Evolutionary conservation across 2,329 filamentous ascomycete genomes (phyloP).

Genomic region (Magnaporthales sp.): DNA sequence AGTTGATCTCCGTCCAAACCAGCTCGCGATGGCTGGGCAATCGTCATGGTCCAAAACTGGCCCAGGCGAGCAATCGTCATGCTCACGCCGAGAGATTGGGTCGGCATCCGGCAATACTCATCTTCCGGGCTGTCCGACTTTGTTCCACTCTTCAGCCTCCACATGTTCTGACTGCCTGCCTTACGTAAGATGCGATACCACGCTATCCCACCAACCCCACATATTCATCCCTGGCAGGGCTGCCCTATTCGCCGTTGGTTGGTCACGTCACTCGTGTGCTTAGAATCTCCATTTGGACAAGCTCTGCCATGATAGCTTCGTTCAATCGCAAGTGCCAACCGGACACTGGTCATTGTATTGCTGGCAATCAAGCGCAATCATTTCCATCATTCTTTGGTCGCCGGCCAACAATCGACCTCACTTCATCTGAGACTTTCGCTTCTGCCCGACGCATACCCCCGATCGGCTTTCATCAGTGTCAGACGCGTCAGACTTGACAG

Average conservation of each 20-base stretch:
- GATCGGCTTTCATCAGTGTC: no score
- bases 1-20: not conserved
- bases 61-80: not conserved
- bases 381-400: not conserved
- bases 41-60: not conserved
- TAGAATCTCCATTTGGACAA: not conserved
- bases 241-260: not conserved
- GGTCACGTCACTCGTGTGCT: not conserved
- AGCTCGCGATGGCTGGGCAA: not conserved
- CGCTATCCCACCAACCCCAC: not conserved
- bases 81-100: not conserved
- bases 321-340: not conserved
- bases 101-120: not conserved
- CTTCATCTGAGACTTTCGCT: not conserved
- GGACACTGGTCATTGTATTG: not conserved
- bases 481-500: not conserved
- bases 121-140: not conserved
- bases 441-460: not conserved
- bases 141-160: not conserved
- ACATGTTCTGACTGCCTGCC: not conserved
- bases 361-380: not conserved
- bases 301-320: not conserved
- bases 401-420: not conserved
- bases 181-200: not conserved
- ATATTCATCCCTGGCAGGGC: not conserved